phyloP scores from a whole-genome alignment of 768 basidiomycete species.

The Suillus bovinus region DNA sequence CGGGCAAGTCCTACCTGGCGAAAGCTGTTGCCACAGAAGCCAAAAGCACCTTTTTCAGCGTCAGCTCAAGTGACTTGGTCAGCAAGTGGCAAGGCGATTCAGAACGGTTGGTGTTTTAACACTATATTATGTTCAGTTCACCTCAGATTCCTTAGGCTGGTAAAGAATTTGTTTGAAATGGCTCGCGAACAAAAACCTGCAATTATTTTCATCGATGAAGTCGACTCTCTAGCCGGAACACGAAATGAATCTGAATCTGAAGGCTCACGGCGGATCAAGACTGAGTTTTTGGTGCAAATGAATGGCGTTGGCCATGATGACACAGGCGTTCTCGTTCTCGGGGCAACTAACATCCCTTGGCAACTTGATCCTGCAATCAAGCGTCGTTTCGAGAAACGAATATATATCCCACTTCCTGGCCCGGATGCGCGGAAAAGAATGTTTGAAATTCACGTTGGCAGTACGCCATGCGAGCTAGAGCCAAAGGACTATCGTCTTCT shows the following conservation, averaged over 20 bases:
- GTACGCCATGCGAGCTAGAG: slow-evolving; percentile 84
- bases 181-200: slow-evolving; percentile 95
- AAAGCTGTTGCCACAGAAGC: slow-evolving; percentile 99
- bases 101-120: slow-evolving; percentile 66
- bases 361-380: slow-evolving; percentile 97
- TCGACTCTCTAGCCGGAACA: slow-evolving; percentile 93
- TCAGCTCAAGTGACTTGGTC: slow-evolving; percentile 92
- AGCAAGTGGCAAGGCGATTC: slow-evolving; percentile 99
- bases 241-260: slow-evolving; percentile 97
- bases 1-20: slow-evolving; percentile 94
- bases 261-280: slow-evolving; percentile 96
- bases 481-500: slow-evolving; percentile 77
- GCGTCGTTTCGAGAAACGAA: slow-evolving; percentile 97
- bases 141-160: slow-evolving; percentile 55
- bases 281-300: slow-evolving; percentile 98
- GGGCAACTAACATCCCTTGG: slow-evolving; percentile 99
- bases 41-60: slow-evolving; percentile 98
- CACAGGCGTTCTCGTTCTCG: slow-evolving; percentile 92
- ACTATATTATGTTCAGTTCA: background rate
- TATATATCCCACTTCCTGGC: slow-evolving; percentile 97
- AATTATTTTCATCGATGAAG: slow-evolving; percentile 99
- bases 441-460: slow-evolving; percentile 96
- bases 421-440: slow-evolving; percentile 89
- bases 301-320: slow-evolving; percentile 98
- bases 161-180: slow-evolving; percentile 95